Evolutionary conservation across 2,329 filamentous ascomycete species (phyloP).

Genomic region (Nakataea oryzae): DNA sequence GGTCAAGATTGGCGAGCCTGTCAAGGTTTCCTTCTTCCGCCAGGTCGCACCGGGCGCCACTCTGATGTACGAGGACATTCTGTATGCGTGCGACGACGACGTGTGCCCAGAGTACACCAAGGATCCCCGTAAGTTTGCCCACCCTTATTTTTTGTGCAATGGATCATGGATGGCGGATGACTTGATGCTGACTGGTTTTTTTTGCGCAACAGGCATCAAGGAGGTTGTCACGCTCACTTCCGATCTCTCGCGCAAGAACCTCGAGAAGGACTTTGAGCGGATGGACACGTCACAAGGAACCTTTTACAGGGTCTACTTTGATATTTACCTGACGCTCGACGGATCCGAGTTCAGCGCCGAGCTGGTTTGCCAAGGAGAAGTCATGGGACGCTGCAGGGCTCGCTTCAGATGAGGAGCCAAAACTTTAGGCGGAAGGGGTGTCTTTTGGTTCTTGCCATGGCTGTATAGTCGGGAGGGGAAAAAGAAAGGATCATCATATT

Average conservation of each 20-base stretch:
- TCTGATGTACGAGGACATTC: constrained; percentile 97
- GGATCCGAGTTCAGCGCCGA: constrained; percentile 97
- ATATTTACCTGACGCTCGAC: constrained; percentile 85
- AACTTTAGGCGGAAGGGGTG: background rate
- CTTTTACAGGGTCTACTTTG: constrained; percentile 77
- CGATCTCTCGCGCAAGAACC: constrained; percentile 92
- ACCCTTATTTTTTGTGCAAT: background rate
- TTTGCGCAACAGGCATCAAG: constrained; percentile 67
- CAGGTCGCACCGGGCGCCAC: constrained; percentile 95
- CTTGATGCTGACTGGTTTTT: background rate
- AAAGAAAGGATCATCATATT: background rate
- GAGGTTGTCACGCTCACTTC: constrained; percentile 97
- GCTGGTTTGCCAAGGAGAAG: constrained; percentile 96
- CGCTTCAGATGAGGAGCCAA: constrained; percentile 54
- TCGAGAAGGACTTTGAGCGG: constrained; percentile 97
- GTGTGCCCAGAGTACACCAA: constrained; percentile 98
- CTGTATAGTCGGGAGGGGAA: background rate
- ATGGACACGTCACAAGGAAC: constrained; percentile 98
- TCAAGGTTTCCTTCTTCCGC: constrained; percentile 97
- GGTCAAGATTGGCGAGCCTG: constrained; percentile 97
- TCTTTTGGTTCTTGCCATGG: background rate
- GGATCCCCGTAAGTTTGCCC: constrained; percentile 89
- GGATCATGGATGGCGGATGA: background rate
- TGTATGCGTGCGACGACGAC: constrained; percentile 96
- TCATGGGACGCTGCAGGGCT: constrained; percentile 94